Base-by-base conservation (phyloP, 345 rosid genomes). In the Orychophragmus violaceus region DNA sequence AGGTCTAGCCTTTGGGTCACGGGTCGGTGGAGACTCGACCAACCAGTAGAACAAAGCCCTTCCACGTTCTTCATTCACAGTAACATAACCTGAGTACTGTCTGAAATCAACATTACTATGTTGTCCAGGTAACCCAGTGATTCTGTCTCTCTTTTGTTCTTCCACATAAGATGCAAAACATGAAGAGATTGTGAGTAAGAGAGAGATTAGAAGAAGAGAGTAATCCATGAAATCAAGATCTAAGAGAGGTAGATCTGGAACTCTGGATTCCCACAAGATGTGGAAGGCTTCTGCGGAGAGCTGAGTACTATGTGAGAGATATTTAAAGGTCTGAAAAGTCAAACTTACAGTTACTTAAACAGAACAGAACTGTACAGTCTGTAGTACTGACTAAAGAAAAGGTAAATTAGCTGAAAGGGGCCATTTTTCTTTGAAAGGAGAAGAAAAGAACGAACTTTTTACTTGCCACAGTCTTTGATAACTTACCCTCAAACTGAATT, bases 1-100 rank as follows among this genome's bases (percentile, higher is more conserved):
- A 59, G 97, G 97, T 65, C 91, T 78, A 64, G 86, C 74, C 78
- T 82, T 84, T 8, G 98, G 84, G 18, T 44, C 50, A 52, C 88
- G 93, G 59, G 67, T 78, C 22, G 48, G 59, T 8, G 98, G 91
- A 44, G 97, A 77, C 83, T 90, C 97, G 18, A 81, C 81, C 66
- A 93, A 70, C 96, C 97, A 90, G 77, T 89, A 93, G 82, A 93
- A 93, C 74, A 92, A 76, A 64, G 91, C 94, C 49, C 97, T 85
- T 67, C 96, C 98, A 36, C 86, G 87, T 80, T 79, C 71, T 73
- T 82, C 70, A 54, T 90, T 82, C 54, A 86, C 97, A 0, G 87
- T 86, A 29, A 93, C 80, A 70, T 90, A 93, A 25, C 98, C 98
- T 2, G 98, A 83, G 72, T 84, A 90, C 72, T 87, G 99, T 30